Conservation (phyloP, 2,329 filamentous ascomycete genomes). For the Chaetothyriales sp. region DNA sequence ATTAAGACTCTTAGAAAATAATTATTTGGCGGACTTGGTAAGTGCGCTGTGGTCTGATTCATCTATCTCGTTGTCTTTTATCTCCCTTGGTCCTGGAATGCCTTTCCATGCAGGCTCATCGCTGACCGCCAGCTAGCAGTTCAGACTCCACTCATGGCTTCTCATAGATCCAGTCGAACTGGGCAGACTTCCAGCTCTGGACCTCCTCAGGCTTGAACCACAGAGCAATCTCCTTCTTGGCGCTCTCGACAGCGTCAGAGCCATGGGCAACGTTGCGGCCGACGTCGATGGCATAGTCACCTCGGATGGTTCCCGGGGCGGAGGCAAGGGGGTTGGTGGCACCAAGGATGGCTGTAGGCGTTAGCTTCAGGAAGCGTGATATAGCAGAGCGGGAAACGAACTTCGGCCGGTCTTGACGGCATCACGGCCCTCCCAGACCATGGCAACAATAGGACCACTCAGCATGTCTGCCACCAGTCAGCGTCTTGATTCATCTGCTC, state of each 20-base stretch:
- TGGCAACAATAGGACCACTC: slow-evolving; percentile 92
- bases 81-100: too few relatives aligned
- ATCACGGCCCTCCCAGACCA: slow-evolving; percentile 99
- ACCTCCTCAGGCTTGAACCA: slow-evolving; percentile 92
- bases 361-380: background rate
- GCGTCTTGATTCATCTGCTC: slow-evolving; percentile 2
- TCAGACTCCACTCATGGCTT: slow-evolving; percentile 38
- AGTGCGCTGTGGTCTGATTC: background rate
- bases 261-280: slow-evolving; percentile 99
- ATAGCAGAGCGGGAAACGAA: slow-evolving; percentile 31
- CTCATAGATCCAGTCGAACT: slow-evolving; percentile 96
- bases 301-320: slow-evolving; percentile 93
- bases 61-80: background rate
- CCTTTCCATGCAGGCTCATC: background rate
- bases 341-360: slow-evolving; percentile 61
- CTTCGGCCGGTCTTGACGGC: slow-evolving; percentile 95
- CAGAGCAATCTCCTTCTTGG: slow-evolving; percentile 98
- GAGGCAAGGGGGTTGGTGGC: slow-evolving; percentile 97
- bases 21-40: background rate
- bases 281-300: slow-evolving; percentile 73
- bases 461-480: slow-evolving; percentile 58
- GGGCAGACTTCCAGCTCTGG: slow-evolving; percentile 66
- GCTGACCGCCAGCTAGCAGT: background rate
- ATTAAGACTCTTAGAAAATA: background rate
- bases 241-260: slow-evolving; percentile 95